phyloP scores from a whole-genome alignment of 306 rosid genomes.

The Casuarina equisetifolia region DNA sequence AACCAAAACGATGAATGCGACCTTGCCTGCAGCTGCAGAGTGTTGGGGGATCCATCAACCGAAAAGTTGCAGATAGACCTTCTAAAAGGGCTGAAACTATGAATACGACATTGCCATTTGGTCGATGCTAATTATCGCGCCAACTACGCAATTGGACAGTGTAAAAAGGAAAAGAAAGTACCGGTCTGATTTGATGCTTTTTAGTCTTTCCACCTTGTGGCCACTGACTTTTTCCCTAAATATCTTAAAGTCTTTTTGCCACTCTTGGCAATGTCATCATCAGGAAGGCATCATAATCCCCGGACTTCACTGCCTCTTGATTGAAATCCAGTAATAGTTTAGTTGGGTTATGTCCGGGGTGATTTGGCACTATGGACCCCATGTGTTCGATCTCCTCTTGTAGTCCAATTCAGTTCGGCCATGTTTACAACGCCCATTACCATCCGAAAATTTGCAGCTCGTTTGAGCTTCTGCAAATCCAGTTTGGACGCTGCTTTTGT shows the following conservation, averaged over 20 bases:
- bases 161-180: background rate
- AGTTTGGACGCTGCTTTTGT: too few species aligned
- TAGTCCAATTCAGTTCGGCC: background rate
- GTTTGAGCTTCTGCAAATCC: too few species aligned
- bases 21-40: background rate
- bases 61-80: background rate
- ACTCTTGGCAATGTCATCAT: too few species aligned
- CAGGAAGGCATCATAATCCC: too few species aligned
- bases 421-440: background rate
- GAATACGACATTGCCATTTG: background rate
- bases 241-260: too few species aligned
- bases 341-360: background rate
- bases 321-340: too few species aligned
- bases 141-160: background rate
- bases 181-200: background rate
- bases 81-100: background rate
- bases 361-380: too few species aligned
- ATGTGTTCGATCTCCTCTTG: background rate
- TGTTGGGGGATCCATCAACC: too few species aligned
- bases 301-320: too few species aligned
- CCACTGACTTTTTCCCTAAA: too few species aligned
- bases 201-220: too few species aligned
- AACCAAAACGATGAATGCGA: background rate
- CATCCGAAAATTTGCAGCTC: too few species aligned
- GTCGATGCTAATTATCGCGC: background rate